These are phyloP conservation scores for Saccharomyces cerevisiae DNA, from an alignment of 805 yeast species.

Conservation along the genomic window DNA sequence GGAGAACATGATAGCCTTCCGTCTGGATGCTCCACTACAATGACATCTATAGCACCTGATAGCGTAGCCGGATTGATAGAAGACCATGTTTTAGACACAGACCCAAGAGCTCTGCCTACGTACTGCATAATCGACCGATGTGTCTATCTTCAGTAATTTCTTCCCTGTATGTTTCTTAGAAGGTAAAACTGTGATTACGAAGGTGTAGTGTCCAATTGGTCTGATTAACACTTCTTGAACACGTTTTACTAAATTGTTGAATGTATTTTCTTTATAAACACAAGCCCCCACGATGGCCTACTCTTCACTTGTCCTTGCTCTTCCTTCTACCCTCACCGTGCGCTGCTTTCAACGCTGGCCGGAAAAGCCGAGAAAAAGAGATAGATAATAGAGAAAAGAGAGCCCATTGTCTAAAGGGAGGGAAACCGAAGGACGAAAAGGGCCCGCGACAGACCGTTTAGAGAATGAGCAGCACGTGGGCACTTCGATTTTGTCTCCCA, in stretches of 20 bases:
- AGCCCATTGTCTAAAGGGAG: neutral
- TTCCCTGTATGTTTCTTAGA: neutral
- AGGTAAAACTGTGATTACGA: neutral
- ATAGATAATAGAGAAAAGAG: neutral
- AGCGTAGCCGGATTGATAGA: constrained; percentile 93
- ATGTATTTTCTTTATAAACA: neutral
- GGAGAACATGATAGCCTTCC: constrained; percentile 82
- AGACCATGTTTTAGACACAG: constrained; percentile 95
- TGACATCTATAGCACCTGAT: constrained; percentile 94
- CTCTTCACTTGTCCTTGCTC: neutral
- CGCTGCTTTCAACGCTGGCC: neutral
- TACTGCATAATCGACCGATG: constrained; percentile 59
- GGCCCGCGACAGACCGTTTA: neutral
- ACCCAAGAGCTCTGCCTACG: constrained; percentile 90
- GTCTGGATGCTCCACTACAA: constrained; percentile 83
- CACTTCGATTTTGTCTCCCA: neutral
- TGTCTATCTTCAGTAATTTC: neutral
- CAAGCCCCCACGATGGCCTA: neutral
- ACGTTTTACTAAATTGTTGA: neutral
- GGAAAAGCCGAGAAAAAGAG: neutral
- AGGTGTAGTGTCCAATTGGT: neutral
- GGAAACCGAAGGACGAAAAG: neutral
- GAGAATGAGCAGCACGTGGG: neutral
- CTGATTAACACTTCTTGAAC: neutral
- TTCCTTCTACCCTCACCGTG: neutral